Conservation (phyloP, 306 rosid genomes). For the Cucurbita pepo region DNA sequence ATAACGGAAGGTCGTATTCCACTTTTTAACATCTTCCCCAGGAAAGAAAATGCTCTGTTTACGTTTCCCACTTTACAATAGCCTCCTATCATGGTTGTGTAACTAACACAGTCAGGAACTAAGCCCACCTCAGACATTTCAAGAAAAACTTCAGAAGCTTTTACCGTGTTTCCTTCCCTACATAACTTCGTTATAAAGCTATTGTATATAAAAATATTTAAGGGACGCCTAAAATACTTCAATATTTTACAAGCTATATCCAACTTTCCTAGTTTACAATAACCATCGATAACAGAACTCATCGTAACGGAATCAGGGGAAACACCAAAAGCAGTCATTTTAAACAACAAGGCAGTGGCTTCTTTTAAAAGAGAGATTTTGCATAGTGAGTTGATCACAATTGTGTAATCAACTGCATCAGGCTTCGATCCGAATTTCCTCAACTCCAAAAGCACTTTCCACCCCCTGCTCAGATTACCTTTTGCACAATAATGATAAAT, state of each 20-base stretch:
- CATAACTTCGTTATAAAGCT: conserved; percentile 19
- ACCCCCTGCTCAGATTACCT: conserved; percentile 14
- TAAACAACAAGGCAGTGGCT: conserved; percentile 23
- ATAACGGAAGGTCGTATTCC: conserved; percentile 19
- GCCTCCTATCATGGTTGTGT: conserved; percentile 19
- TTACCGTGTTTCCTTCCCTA: conserved; percentile 11
- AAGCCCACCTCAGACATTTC: conserved; percentile 20
- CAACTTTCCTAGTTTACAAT: conserved; percentile 13
- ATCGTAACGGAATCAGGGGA: conserved; percentile 17
- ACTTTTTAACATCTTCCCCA: conserved; percentile 20
- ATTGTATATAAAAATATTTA: conserved; percentile 18
- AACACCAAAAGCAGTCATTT: conserved; percentile 16
- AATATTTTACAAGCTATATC: conserved; percentile 13
- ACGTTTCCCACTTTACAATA: conserved; percentile 15
- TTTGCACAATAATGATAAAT: conserved; percentile 18
- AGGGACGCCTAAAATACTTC: conserved; percentile 13
- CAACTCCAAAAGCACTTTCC: conserved; percentile 17
- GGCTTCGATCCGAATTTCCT: conserved; percentile 14
- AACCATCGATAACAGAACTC: conserved; percentile 22
- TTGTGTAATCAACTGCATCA: conserved; percentile 20
- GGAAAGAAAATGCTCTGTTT: conserved; percentile 7
- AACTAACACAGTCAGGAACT: conserved; percentile 17
- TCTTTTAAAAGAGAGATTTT: conserved; percentile 11
- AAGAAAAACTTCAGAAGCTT: conserved; percentile 15
- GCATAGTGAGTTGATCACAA: conserved; percentile 19